Conservation (phyloP, 163 green algal genomes). For the Scenedesmus sp. region DNA sequence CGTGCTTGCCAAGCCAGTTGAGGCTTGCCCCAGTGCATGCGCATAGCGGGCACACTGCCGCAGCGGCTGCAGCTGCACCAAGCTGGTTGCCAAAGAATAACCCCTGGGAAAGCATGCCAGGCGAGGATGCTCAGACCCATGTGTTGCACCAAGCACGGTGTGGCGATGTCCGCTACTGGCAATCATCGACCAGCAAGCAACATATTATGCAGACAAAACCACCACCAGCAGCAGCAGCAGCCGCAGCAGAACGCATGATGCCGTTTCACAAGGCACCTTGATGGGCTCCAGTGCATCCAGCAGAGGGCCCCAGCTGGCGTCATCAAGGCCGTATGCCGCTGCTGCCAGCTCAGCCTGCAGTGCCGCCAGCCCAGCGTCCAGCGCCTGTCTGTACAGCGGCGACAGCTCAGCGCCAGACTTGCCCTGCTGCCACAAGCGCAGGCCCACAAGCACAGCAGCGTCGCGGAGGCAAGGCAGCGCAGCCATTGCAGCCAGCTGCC, state of each 20-base stretch:
- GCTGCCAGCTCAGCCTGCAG: conserved; percentile 45
- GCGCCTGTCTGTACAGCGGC: conserved; percentile 50
- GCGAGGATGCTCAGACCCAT: neutral
- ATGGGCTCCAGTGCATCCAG: conserved; percentile 17
- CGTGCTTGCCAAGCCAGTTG: neutral
- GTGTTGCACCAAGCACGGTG: too few relatives aligned
- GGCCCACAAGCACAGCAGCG: conserved; percentile 20
- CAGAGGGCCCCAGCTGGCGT: conserved; percentile 39
- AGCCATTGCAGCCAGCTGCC: too few relatives aligned
- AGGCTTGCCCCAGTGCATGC: neutral
- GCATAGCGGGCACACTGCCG: neutral
- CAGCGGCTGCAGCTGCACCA: neutral
- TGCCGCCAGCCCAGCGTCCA: conserved; percentile 48
- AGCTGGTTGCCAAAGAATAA: neutral
- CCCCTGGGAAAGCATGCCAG: neutral
- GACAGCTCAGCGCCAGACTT: neutral
- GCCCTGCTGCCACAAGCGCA: neutral
- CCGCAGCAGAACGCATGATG: too few relatives aligned
- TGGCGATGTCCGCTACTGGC: too few relatives aligned
- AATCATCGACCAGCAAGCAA: neutral
- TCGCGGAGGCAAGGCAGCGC: neutral
- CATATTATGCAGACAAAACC: neutral
- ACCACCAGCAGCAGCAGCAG: neutral
- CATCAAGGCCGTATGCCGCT: neutral
- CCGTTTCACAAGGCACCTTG: too few relatives aligned